Evolutionary conservation across 2,329 filamentous ascomycete genomes (phyloP), one percentile per base, ranked within the genome.

Genomic region (Biscogniauxia marginata): DNA sequence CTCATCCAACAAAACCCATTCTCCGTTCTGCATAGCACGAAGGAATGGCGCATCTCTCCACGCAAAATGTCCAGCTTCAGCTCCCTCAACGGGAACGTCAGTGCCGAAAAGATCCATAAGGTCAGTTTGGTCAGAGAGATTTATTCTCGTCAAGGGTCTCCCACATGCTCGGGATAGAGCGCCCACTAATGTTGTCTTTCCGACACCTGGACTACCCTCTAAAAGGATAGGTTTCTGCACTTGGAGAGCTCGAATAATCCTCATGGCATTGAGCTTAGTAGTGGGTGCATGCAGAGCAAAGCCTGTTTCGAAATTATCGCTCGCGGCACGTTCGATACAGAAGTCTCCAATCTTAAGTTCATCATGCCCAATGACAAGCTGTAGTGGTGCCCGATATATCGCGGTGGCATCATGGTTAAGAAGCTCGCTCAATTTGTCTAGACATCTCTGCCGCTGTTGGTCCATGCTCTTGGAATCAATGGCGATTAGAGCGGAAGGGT

Each of bases 101-200:
- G 93, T 96, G 57, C 95, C 95, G 71, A 99, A 99, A 1, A 99
- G 79, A 71, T 99, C 95, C 83, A 98, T 97, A 50, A 99, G 77
- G 73, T 99, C 95, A 0, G 96, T 99, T 74, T 99, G 95, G 65
- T 99, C 95, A 0, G 95, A 98, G 57, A 99, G 79, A 69, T 99
- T 99, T 74, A 99, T 97, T 65, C 95, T 84, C 0, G 92, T 96
- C 60, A 99, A 76, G 7, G 90, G 88, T 59, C 88, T 88, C 4
- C 93, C 91, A 61, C 91, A 89, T 3, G 88, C 86, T 63, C 84
- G 83, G 1, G 96, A 90, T 47, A 99, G 79, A 0, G 95, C 93
- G 47, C 89, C 88, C 20, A 99, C 86, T 13, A 99, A 81, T 1
- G 93, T 96, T 0, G 95, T 99, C 77, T 99, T 99, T 54, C 95